phyloP scores from a whole-genome alignment of 257 asterid species.

The Voacanga thouarsii region DNA sequence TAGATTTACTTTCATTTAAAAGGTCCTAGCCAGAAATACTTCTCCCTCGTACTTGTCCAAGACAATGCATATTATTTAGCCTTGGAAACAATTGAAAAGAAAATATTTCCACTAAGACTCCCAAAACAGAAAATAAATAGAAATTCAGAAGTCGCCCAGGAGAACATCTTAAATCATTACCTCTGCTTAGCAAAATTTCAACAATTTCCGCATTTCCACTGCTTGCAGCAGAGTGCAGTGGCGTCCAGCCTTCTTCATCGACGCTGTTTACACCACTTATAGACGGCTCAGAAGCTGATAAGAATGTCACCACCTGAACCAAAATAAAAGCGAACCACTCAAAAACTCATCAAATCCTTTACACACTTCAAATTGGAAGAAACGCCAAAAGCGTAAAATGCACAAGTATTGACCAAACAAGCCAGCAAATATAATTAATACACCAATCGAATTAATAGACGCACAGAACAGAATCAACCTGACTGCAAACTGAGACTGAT shows the following conservation, averaged over 20 bases:
- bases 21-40: not conserved
- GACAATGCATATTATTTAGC: not conserved
- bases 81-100: not conserved
- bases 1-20: not conserved
- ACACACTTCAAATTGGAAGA: not conserved
- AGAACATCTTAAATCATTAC: slow-evolving; percentile 28
- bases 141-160: not conserved
- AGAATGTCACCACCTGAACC: slow-evolving; percentile 68
- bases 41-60: not conserved
- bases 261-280: slow-evolving; percentile 49
- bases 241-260: slow-evolving; percentile 98
- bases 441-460: not conserved
- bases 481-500: not conserved
- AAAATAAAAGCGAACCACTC: slow-evolving; percentile 12
- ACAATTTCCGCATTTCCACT: slow-evolving; percentile 67
- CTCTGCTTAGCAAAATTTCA: slow-evolving; percentile 63
- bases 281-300: slow-evolving; percentile 59
- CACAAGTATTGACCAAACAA: not conserved
- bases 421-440: not conserved
- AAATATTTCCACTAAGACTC: not conserved
- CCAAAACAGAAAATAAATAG: not conserved
- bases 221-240: slow-evolving; percentile 92
- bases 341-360: not conserved
- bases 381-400: not conserved
- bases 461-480: not conserved